These are phyloP conservation scores for Colletotrichum horii DNA, from an alignment of 2,329 filamentous ascomycete species.

Conservation along the genomic window DNA sequence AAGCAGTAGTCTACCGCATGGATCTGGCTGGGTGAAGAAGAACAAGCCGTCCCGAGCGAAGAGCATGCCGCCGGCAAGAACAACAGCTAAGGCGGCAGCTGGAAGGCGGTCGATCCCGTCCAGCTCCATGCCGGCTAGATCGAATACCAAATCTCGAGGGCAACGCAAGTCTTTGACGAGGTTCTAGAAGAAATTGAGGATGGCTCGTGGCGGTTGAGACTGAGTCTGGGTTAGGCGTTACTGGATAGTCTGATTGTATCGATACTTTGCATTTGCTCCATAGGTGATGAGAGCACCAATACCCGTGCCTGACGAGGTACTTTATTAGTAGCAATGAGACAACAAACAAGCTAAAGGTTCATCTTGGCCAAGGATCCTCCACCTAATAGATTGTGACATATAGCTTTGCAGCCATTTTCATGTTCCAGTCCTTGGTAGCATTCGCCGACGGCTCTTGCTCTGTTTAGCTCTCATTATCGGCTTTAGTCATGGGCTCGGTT, in stretches of 20 bases:
- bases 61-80: background rate
- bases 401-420: no score
- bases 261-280: background rate
- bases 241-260: background rate
- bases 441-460: no score
- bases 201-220: background rate
- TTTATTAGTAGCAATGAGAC: background rate
- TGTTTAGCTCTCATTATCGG: no score
- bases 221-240: background rate
- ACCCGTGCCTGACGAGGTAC: background rate
- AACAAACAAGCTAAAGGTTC: no score
- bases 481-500: no score
- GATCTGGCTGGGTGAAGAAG: conserved; percentile 26
- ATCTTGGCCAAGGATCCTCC: no score
- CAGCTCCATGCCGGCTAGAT: background rate
- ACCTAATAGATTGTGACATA: no score
- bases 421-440: no score
- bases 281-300: background rate
- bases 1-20: conserved; percentile 16
- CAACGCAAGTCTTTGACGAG: background rate
- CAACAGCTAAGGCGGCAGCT: background rate
- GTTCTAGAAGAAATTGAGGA: background rate
- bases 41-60: background rate
- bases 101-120: background rate
- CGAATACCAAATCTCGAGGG: background rate